A percentile compares a stretch with the other conserved stretches of the same genome.
Evolutionary conservation across 495 filamentous ascomycete species (phyloP).

Genomic region (Lasiosphaeria ovina): DNA sequence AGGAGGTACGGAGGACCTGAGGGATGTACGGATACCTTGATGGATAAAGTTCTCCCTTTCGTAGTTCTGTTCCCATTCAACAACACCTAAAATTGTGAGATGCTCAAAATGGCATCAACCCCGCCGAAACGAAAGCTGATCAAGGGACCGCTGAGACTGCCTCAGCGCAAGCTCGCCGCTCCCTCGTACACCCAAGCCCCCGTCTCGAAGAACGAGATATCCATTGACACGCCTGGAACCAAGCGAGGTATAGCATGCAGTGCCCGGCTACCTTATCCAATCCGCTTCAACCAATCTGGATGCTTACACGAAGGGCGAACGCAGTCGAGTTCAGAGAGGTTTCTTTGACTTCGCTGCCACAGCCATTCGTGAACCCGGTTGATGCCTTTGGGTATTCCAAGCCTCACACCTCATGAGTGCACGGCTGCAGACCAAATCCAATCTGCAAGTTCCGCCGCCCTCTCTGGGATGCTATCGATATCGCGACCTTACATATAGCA

Average conservation of each 20-base stretch:
- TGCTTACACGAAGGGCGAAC: constrained; percentile 1
- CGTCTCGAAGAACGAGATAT: constrained; percentile 14
- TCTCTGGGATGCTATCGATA: neutral
- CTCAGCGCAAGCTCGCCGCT: neutral
- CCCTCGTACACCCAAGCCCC: constrained; percentile 12
- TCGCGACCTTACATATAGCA: neutral
- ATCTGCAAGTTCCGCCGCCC: too few species aligned
- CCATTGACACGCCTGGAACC: constrained; percentile 3
- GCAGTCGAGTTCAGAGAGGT: constrained; percentile 11
- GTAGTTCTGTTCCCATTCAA: too few species aligned
- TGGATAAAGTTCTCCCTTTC: too few species aligned
- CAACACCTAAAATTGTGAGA: neutral
- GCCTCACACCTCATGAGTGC: neutral
- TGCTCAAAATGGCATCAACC: constrained; percentile 5
- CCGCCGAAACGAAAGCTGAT: neutral
- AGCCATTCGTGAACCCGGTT: constrained; percentile 23
- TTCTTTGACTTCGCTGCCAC: constrained; percentile 12
- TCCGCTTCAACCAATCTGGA: neutral
- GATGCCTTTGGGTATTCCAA: constrained; percentile 15
- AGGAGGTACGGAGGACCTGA: too few species aligned
- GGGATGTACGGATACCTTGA: too few species aligned
- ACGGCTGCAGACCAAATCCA: neutral
- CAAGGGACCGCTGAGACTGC: constrained; percentile 14
- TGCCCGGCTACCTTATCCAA: neutral
- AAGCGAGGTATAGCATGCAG: neutral